These are phyloP conservation scores for Monosporascus cannonballus DNA, from an alignment of 2,329 filamentous ascomycete species.

Conservation along the genomic window DNA sequence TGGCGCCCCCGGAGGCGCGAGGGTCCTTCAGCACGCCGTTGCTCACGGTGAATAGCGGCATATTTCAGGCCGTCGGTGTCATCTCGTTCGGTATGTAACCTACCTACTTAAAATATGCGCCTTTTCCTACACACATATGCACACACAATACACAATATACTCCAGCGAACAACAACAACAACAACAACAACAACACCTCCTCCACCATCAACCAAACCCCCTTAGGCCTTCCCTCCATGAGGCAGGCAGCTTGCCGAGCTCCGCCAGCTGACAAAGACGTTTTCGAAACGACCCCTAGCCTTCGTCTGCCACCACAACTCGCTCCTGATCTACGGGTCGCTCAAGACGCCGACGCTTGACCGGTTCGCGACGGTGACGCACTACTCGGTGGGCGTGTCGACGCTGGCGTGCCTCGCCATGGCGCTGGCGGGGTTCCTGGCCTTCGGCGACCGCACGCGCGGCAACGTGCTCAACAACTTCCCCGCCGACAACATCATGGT, in stretches of 20 bases:
- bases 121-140: not conserved
- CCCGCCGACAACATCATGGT: slow-evolving; percentile 85
- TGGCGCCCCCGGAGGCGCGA: slow-evolving; percentile 64
- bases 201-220: no score
- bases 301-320: slow-evolving; percentile 87
- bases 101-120: not conserved
- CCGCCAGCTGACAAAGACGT: no score
- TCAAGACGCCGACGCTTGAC: slow-evolving; percentile 90
- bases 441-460: slow-evolving; percentile 85
- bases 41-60: slow-evolving; percentile 75
- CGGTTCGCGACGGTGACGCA: slow-evolving; percentile 91
- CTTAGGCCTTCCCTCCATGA: slow-evolving; percentile 22
- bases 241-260: no score
- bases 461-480: slow-evolving; percentile 98
- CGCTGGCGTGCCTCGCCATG: slow-evolving; percentile 86
- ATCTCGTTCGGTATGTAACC: slow-evolving; percentile 80
- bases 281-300: slow-evolving; percentile 29
- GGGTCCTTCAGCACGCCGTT: slow-evolving; percentile 66
- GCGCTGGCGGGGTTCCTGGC: slow-evolving; percentile 85
- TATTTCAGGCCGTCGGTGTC: slow-evolving; percentile 94
- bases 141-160: no score
- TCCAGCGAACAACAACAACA: no score
- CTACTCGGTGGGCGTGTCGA: slow-evolving; percentile 83
- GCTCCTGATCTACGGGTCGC: slow-evolving; percentile 91
- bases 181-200: no score